Conservation (phyloP, 495 filamentous ascomycete species). For the Bryoglossum gracile region DNA sequence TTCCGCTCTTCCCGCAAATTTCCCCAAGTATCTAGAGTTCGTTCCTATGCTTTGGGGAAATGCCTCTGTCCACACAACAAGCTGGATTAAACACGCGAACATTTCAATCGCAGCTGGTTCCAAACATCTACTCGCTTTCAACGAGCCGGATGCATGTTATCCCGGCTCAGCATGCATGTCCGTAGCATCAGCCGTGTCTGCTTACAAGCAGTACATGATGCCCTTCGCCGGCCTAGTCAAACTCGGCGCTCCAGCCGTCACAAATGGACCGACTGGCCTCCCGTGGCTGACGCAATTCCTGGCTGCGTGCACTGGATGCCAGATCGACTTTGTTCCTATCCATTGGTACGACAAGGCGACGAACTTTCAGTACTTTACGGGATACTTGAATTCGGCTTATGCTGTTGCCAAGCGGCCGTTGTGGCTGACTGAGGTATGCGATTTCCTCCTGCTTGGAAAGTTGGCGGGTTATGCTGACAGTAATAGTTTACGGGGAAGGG, state of each 20-base stretch:
- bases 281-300: conserved; percentile 57
- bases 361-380: conserved; percentile 43
- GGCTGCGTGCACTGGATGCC: conserved; percentile 48
- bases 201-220: conserved; percentile 60
- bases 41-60: conserved; percentile 70
- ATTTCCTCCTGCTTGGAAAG: conserved; percentile 15
- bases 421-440: conserved; percentile 78
- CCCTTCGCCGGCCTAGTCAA: conserved; percentile 54
- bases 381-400: conserved; percentile 47
- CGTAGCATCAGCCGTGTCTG: conserved; percentile 49
- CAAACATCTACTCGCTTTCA: conserved; percentile 66
- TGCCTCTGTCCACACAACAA: conserved; percentile 38
- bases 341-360: conserved; percentile 60
- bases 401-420: conserved; percentile 49
- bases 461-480: not conserved
- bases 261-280: conserved; percentile 57
- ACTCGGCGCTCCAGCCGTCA: conserved; percentile 68
- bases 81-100: conserved; percentile 51
- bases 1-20: conserved; percentile 27
- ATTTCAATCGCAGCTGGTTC: conserved; percentile 49
- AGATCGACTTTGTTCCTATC: conserved; percentile 54
- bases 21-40: conserved; percentile 45
- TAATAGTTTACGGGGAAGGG: conserved; percentile 46
- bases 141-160: conserved; percentile 67
- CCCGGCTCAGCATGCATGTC: conserved; percentile 55